Evolutionary conservation across 177 flowering plant species (phyloP).

Genomic region (Vitis hybrid): DNA sequence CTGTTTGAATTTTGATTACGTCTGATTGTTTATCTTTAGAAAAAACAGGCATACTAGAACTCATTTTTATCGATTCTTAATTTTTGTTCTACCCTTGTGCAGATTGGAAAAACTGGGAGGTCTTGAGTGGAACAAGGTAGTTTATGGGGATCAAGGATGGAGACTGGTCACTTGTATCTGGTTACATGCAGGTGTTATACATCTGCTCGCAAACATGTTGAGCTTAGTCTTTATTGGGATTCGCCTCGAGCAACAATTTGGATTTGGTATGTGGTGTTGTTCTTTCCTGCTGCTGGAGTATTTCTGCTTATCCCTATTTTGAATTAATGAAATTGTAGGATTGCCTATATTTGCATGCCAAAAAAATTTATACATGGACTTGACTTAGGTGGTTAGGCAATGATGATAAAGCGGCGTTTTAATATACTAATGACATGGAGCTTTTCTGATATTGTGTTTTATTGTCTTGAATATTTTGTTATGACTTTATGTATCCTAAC

Average conservation of each 20-base stretch:
- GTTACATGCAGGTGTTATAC: slow-evolving; percentile 57
- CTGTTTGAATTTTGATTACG: too few species aligned
- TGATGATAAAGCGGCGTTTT: too few species aligned
- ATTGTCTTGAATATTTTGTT: neutral
- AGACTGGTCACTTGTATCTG: slow-evolving; percentile 51
- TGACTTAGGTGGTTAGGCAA: too few species aligned
- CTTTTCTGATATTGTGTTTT: neutral
- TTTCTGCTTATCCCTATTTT: neutral
- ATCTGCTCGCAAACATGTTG: slow-evolving; percentile 48
- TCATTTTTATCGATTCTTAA: too few species aligned
- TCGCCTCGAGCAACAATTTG: slow-evolving; percentile 57
- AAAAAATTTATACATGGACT: too few species aligned
- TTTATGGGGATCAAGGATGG: slow-evolving; percentile 44
- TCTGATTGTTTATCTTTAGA: too few species aligned
- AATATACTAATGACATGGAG: neutral
- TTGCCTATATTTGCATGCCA: neutral
- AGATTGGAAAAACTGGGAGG: slow-evolving; percentile 49
- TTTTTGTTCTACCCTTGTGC: neutral
- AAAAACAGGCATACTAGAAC: too few species aligned
- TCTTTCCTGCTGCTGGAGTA: slow-evolving; percentile 1
- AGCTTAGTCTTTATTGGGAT: slow-evolving; percentile 49
- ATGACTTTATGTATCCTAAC: neutral
- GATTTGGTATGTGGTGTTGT: slow-evolving; percentile 39
- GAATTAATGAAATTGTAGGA: neutral
- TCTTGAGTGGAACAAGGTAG: slow-evolving; percentile 38